Percentiles rank a stretch among this genome's conserved stretches.
phyloP scores from a whole-genome alignment of 441 rosid genomes.

The Populus hybrid region DNA sequence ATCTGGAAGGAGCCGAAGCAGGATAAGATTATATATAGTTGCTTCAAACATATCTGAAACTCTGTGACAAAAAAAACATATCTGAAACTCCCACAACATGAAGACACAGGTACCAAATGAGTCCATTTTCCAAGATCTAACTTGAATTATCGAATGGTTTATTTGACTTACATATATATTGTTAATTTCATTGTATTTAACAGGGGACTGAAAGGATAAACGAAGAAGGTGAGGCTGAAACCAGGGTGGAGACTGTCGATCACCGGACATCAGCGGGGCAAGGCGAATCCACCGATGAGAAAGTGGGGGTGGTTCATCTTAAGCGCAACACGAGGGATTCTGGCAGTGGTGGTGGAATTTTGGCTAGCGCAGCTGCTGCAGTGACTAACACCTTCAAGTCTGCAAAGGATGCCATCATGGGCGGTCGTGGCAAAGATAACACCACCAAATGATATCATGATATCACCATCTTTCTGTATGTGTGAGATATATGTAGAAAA shows the following conservation, averaged over 20 bases:
- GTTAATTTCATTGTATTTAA: neutral
- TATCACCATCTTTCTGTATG: neutral
- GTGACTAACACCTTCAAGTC: slow-evolving; percentile 29
- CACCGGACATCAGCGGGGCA: slow-evolving; percentile 27
- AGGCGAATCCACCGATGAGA: slow-evolving; percentile 28
- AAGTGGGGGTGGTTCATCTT: slow-evolving; percentile 42
- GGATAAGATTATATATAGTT: neutral
- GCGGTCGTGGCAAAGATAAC: slow-evolving; percentile 16
- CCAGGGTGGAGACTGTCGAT: slow-evolving; percentile 38
- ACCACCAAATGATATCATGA: neutral
- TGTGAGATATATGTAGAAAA: neutral
- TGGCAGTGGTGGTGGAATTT: slow-evolving; percentile 8
- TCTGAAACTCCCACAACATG: slow-evolving; percentile 20
- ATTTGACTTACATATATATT: neutral
- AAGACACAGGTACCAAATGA: slow-evolving; percentile 18
- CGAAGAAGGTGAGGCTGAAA: slow-evolving; percentile 29
- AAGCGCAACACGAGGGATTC: slow-evolving; percentile 16
- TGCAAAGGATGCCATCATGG: slow-evolving; percentile 33
- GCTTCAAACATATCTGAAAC: neutral
- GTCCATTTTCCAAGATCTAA: neutral
- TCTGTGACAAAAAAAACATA: neutral
- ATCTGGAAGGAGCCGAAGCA: neutral
- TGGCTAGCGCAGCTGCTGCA: slow-evolving; percentile 28
- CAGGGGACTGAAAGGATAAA: slow-evolving; percentile 32
- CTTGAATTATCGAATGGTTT: neutral